Base-by-base conservation (phyloP, 441 rosid species). In the Isatis lusitanica region DNA sequence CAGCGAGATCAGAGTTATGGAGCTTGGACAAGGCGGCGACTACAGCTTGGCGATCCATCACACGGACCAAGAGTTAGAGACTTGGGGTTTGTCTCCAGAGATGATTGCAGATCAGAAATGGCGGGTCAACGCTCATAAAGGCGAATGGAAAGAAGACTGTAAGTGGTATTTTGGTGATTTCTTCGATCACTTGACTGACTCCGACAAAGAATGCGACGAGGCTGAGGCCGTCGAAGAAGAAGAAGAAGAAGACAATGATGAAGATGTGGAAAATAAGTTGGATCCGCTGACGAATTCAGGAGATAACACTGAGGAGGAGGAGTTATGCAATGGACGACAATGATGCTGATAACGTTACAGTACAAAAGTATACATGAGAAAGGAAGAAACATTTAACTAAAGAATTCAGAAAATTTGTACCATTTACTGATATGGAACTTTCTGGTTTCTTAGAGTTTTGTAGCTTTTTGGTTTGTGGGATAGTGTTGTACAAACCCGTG, bases 11-110 rank as follows among this genome's bases (percentile, higher is more conserved):
- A 85, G 98, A 11, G 92, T 90, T 28, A 91, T 95, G 97, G 90
- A 90, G 76, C 53, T 90, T 60, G 98, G 98, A 74, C 70, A 63
- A 0, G 94, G 96, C 0, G 94, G 97, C 66, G 97, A 93, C 30
- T 91, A 95, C 80, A 95, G 98, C 84, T 77, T 95, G 33, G 95
- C 98, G 0, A 75, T 93, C 70, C 88, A 90, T 82, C 99, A 93
- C 76, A 74, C 89, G 0, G 99, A 91, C 5, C 89, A 88, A 82
- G 97, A 91, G 75, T 44, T 95, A 81, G 73, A 12, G 28, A 85
- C 76, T 43, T 93, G 98, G 98, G 99, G 98, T 59, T 77, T 93
- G 48, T 85, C 97, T 0, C 85, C 85, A 0, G 97, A 86, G 77
- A 95, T 90, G 98, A 90, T 95, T 5, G 85, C 82, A 8, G 96